Evolutionary conservation across 352 stramenopile genomes (phyloP).

Genomic region (Phytophthora litchii): DNA sequence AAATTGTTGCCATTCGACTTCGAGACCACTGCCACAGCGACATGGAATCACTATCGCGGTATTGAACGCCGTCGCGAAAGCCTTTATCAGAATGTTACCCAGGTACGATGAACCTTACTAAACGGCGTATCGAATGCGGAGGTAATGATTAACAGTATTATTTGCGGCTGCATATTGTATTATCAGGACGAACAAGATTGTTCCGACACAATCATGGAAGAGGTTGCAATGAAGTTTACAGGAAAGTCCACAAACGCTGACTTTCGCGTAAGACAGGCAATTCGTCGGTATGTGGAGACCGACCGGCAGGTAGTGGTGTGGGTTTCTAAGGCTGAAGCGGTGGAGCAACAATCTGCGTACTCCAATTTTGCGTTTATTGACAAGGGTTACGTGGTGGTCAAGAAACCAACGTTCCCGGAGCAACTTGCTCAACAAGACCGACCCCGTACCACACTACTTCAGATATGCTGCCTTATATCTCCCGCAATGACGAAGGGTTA

Average conservation of each 20-base stretch:
- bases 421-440: constrained; percentile 5
- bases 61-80: constrained; percentile 30
- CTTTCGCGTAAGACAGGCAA: constrained; percentile 62
- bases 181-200: constrained; percentile 32
- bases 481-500: constrained; percentile 40
- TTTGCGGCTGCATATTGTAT: constrained; percentile 9
- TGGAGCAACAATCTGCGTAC: constrained; percentile 44
- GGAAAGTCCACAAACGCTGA: constrained; percentile 52
- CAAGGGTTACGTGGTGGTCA: constrained; percentile 67
- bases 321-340: constrained; percentile 55
- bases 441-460: constrained; percentile 41
- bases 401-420: constrained; percentile 34
- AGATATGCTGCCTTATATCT: constrained; percentile 65
- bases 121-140: neutral
- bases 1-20: constrained; percentile 50
- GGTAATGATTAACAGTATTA: constrained; percentile 5
- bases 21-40: constrained; percentile 31
- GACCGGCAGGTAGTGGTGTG: constrained; percentile 67
- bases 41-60: constrained; percentile 49
- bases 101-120: constrained; percentile 10
- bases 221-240: constrained; percentile 58
- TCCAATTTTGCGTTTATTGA: constrained; percentile 56
- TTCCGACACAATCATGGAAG: constrained; percentile 61
- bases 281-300: constrained; percentile 56
- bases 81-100: constrained; percentile 21